Evolutionary conservation across 768 basidiomycete genomes (phyloP), one percentile per base, ranked within the genome.

Genomic region (Boletellus sp.): DNA sequence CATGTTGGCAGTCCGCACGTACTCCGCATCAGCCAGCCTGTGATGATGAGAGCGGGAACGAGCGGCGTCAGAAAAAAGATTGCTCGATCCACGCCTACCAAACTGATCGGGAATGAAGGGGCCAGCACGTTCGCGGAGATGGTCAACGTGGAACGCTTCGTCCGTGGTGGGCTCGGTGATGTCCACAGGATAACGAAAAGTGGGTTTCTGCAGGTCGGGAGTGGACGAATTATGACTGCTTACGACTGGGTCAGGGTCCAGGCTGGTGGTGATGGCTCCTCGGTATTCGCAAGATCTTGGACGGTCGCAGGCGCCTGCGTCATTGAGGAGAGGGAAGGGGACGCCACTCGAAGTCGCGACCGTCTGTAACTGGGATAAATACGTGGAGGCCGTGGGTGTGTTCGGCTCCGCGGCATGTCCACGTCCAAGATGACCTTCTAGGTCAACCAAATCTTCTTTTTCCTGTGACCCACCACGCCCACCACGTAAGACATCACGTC

Each of bases 31-130:
- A 46, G 45, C 51, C 44, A 46, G 47, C 49, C 49, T 68, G 45
- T 70, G 60, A 34, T 70, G 60, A 34, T 63, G 54, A 31, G 48
- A 13, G 20, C 61, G 66, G 17, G 61, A 48, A 45, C 56, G 59
- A 42, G 70, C 61, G 36, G 71, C 65, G 65, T 72, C 75, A 53
- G 74, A 74, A 46, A 70, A 59, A 15, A 71, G 54, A 45, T 71
- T 67, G 52, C 72, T 73, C 41, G 69, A 69, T 38, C 58, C 63
- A 33, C 65, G 70, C 37, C 70, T 65, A 35, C 65, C 66, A 45
- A 55, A 56, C 36, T 66, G 66, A 57, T 57, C 62, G 34, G 54
- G 16, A 42, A 38, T 9, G 15, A 52, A 48, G 16, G 50, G n/a
- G 22, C 51, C 47, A 37, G 42, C n/a, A 38, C 57, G 45, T 33